A percentile compares a stretch with the other conserved stretches of the same genome.
Conservation (phyloP, 2,329 filamentous ascomycete genomes). For the Fusarium redolens region DNA sequence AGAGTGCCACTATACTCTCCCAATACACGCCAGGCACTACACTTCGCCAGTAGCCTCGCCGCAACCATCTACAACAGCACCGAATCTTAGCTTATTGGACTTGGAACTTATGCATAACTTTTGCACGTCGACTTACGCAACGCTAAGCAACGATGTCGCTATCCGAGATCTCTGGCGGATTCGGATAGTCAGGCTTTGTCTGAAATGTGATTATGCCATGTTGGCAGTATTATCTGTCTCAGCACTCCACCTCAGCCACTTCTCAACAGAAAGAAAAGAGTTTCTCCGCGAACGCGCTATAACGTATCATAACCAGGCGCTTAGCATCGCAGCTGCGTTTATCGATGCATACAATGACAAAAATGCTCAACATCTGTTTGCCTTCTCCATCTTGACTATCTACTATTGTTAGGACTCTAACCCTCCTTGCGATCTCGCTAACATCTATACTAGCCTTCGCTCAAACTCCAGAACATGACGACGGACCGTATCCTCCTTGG, state of each 20-base stretch:
- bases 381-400: not conserved
- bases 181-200: not conserved
- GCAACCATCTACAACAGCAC: rapidly evolving
- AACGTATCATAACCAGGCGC: not conserved
- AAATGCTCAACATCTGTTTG: not conserved
- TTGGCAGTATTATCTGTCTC: not conserved
- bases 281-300: not conserved
- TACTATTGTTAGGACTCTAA: not conserved
- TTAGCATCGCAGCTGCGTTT: not conserved
- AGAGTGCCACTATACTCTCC: not conserved
- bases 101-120: not conserved
- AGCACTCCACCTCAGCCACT: not conserved
- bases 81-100: not conserved
- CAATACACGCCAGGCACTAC: not conserved
- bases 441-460: not conserved
- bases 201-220: not conserved
- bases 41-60: not conserved
- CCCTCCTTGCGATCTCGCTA: too few relatives aligned
- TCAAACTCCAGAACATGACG: not conserved
- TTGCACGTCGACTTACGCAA: not conserved
- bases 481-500: not conserved
- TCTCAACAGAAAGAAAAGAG: rapidly evolving
- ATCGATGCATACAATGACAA: not conserved
- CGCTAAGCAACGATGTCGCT: not conserved
- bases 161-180: not conserved